Conservation (phyloP, 2,329 filamentous ascomycete species). For the Metarhizium robertsii region DNA sequence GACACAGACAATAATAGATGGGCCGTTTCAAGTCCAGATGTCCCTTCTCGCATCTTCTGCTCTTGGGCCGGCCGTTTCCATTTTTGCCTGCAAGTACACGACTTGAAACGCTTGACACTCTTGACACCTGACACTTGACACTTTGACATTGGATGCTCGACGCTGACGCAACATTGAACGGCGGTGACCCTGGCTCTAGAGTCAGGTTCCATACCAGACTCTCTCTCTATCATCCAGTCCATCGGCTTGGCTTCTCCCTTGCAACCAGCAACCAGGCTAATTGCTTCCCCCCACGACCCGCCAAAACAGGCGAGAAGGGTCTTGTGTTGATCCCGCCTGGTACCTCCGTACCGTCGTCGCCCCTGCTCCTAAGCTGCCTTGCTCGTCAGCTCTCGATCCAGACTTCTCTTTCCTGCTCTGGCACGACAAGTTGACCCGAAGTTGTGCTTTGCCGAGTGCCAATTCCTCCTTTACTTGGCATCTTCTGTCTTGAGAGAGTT, state of each 20-base stretch:
- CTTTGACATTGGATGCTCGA: neutral
- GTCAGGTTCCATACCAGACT: no score
- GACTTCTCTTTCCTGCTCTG: neutral
- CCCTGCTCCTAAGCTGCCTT: neutral
- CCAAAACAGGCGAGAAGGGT: slow-evolving; percentile 5
- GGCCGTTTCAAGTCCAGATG: neutral
- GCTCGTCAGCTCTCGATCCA: slow-evolving; percentile 3
- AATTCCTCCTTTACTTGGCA: neutral
- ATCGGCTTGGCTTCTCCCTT: neutral
- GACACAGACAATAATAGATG: neutral
- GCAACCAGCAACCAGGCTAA: neutral
- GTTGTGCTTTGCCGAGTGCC: slow-evolving; percentile 1
- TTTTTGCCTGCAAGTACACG: neutral
- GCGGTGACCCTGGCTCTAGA: neutral
- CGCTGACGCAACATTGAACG: neutral
- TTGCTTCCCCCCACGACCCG: slow-evolving; percentile 1
- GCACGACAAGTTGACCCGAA: neutral
- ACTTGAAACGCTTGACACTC: neutral
- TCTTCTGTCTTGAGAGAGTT: neutral
- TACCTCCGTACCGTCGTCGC: neutral
- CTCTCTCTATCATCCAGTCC: no score
- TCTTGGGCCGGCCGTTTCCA: neutral
- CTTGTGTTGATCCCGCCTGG: slow-evolving; percentile 1
- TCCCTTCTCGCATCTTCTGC: neutral
- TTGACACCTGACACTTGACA: neutral